These are phyloP conservation scores for Auriscalpium vulgare DNA, from an alignment of 768 basidiomycete genomes.

Conservation along the genomic window DNA sequence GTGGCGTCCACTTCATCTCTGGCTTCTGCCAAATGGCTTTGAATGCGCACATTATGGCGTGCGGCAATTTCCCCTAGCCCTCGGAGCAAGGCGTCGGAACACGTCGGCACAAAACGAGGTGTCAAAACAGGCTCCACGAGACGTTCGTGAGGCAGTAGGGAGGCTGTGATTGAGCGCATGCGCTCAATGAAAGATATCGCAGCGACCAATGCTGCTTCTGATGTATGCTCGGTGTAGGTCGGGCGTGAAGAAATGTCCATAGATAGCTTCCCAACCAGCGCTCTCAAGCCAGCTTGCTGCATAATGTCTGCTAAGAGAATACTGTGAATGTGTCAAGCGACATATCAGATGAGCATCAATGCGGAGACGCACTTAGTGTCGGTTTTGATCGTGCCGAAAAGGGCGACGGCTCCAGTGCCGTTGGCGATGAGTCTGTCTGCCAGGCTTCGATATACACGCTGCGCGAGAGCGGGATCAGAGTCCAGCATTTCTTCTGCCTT, in stretches of 20 bases:
- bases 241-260: conserved; percentile 77
- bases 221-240: conserved; percentile 61
- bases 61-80: conserved; percentile 53
- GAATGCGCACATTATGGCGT: conserved; percentile 43
- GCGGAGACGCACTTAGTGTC: conserved; percentile 63
- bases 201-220: conserved; percentile 38
- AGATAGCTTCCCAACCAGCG: conserved; percentile 83
- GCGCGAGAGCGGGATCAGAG: conserved; percentile 47
- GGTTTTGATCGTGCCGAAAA: conserved; percentile 80
- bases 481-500: conserved; percentile 77
- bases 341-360: neutral
- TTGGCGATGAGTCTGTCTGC: conserved; percentile 57
- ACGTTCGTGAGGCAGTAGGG: conserved; percentile 35
- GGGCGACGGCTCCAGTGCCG: conserved; percentile 69
- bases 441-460: conserved; percentile 58
- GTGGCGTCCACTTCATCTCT: conserved; percentile 74
- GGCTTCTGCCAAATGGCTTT: conserved; percentile 81
- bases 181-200: conserved; percentile 49
- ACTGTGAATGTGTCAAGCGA: conserved; percentile 28
- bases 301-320: conserved; percentile 72
- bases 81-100: conserved; percentile 59
- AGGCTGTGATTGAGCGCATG: conserved; percentile 34
- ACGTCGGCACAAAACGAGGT: conserved; percentile 86
- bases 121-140: conserved; percentile 80
- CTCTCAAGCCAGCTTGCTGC: conserved; percentile 63